Base-by-base conservation (phyloP, 2,329 filamentous ascomycete species). In the Paecilomyces niveus region DNA sequence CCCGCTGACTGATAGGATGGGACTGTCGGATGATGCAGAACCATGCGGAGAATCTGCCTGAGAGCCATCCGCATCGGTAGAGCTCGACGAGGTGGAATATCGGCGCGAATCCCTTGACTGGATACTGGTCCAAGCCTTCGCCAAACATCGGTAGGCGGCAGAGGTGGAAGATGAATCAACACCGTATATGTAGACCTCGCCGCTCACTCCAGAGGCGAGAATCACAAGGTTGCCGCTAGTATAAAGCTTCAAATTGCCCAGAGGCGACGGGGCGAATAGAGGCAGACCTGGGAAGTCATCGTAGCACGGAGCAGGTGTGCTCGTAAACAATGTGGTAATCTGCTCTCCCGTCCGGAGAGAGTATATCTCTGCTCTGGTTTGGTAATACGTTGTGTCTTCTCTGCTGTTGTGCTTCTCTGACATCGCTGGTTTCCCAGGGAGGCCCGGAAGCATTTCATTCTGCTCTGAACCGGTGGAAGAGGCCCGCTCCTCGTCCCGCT, bases 91-190 rank as follows among this genome's bases (percentile, higher is more conserved):
- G 11, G 72, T 73, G 11, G 78, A 80, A 58, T 78, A 75, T 59
- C 78, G 72, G 54, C 78, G 72, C 29, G 67, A 62, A 55, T 76
- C 70, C 51, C 69, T 70, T 13, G 71, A 83, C 68, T 94, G 90
- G 29, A 96, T 79, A 52, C 86, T 87, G 0, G 94, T 97, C 94
- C 94, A 99, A 18, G 95, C 78, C 75, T 99, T 99, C 21, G 88
- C 92, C 57, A 94, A 80, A 67, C 92, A 97, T 59, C 79, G 78
- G 68, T 85, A 88, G 13, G 62, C 60, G 32, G 61, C 63, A 10
- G 61, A 58, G 15, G 60, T 59, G 13, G 63, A 64, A 53, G 64
- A 63, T 24, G 58, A 61, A 39, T 61, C 65, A 56, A 72, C 62
- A 32, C 78, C 70, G 82, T 87, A 97, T 7, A 96, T 78, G 81